phyloP scores from a whole-genome alignment of 495 filamentous ascomycete species.

The Xylaria venustula region DNA sequence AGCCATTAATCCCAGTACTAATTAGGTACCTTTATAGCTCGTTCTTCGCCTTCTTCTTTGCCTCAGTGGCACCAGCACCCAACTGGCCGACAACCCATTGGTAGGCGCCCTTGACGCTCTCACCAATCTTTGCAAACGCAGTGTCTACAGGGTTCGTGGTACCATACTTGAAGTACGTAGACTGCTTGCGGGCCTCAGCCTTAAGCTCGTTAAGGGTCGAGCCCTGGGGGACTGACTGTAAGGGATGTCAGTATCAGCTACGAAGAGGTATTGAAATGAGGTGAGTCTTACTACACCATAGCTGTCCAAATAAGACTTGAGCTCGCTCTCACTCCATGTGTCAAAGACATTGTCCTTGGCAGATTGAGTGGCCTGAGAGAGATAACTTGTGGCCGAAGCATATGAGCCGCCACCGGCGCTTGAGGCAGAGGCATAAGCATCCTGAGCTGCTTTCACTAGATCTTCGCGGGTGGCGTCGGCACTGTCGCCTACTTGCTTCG shows the following conservation, averaged over 20 bases:
- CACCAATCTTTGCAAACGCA: constrained; percentile 61
- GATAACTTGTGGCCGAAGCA: constrained; percentile 71
- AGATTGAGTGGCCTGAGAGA: constrained; percentile 64
- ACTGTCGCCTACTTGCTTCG: constrained; percentile 65
- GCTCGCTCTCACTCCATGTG: constrained; percentile 73
- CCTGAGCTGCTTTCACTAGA: constrained; percentile 67
- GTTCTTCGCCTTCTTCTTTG: constrained; percentile 55
- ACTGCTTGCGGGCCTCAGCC: constrained; percentile 67
- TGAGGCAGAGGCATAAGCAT: constrained; percentile 68
- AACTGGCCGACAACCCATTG: constrained; percentile 61
- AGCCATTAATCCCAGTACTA: not conserved
- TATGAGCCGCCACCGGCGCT: constrained; percentile 63
- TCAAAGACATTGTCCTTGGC: constrained; percentile 73
- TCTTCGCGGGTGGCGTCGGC: constrained; percentile 69
- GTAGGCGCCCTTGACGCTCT: constrained; percentile 46
- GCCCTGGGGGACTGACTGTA: constrained; percentile 54
- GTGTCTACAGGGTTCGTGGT: constrained; percentile 64
- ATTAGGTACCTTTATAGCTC: constrained; percentile 28
- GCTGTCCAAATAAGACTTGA: constrained; percentile 79
- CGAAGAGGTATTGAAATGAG: not conserved
- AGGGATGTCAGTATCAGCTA: constrained; percentile 48
- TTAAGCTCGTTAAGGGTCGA: constrained; percentile 60
- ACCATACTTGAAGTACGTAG: constrained; percentile 76
- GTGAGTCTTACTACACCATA: constrained; percentile 60
- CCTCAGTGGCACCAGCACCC: constrained; percentile 60